Base-by-base conservation (phyloP, 805 yeast species). In the Metschnikowia corniflorae region DNA sequence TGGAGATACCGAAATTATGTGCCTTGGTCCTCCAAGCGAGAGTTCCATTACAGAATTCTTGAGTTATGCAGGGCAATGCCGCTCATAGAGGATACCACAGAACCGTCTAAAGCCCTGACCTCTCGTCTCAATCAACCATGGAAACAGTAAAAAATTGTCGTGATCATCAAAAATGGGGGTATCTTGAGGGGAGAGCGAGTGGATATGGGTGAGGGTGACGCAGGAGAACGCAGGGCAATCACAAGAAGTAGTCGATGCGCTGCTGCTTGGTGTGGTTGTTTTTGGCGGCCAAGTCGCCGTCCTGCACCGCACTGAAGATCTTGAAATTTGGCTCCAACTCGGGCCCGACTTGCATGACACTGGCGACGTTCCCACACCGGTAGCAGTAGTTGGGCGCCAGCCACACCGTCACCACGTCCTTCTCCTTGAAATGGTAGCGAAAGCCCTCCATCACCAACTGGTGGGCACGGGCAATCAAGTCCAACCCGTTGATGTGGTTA, bases 381-480 rank as follows among this genome's bases (percentile, higher is more conserved):
- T 91, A 91, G 67, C 97, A 89, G 66, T 89, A 89, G 61, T 89
- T 89, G 30, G 97, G 97, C 13, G 97, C 97, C 8, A 89, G 80
- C 97, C 97, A 91, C 24, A 91, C 97, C 0, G 98, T 91, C 24
- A 91, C 98, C 35, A 91, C 97, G 55, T 86, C 95, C 54, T 88
- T 86, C 49, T 91, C 96, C 44, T 88, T 87, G 68, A 93, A 93
- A 65, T 93, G 97, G 59, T 89, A 93, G 50, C 91, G 77, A 72
- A 87, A 91, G 2, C 98, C 98, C 59, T 91, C 98, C 96, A 93
- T 94, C 15, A 93, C 97, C 60, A 91, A 76, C 63, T 91, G 98
- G 66, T 91, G 98, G 0, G 97, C 97, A 52, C 98, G 75, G 8
- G 98, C 97, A 40, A 91, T 88, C 49, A 91, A 68, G 47, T 78